Base-by-base conservation (phyloP, 192 early-diverging fungal genomes). In the Globomyces pollinis-pini region DNA sequence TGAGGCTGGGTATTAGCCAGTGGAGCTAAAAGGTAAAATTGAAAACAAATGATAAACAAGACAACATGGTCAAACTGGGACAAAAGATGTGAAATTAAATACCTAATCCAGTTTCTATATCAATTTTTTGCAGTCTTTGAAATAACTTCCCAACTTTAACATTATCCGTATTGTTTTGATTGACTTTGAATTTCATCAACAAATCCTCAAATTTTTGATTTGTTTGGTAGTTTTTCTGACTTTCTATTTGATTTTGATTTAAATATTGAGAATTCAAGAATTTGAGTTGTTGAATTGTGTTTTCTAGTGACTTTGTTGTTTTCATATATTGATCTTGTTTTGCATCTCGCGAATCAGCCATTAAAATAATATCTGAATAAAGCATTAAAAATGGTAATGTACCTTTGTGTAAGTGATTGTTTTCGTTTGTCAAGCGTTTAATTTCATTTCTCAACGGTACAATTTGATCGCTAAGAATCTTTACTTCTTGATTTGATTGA, bases 71-170 rank as follows among this genome's bases (percentile, higher is more conserved):
- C 44, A 28, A 15, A 47, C 23, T 26, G 44, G 44, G 5, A 47
- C 44, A 15, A 26, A 4, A 3, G 2, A 21, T 47, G 6, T 28
- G 5, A 12, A 47, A 75, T 68, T 68, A 11, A 75, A 52, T 47
- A 47, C 44, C 44, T 47, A 47, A 26, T 3, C 79, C 79, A 4
- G 79, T 81, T 50, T 77, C 76, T 16, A 81, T 34, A 43, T 81
- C 79, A 57, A 81, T 76, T 49, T 78, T 78, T 59, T 75, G 79
- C 44, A 81, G 60, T 50, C 70, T 64, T 55, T 78, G 62, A 45
- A 69, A 70, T 18, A 79, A 11, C 55, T 76, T 74, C 50, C 65
- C 68, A 18, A 39, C 64, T 32, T 52, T 68, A 28, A 28, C 44
- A 2, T 38, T 52, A 16, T 21, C 43, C 24, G 13, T 55, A 21